Base-by-base conservation (phyloP, 306 rosid species). In the Lithocarpus polystachyus region DNA sequence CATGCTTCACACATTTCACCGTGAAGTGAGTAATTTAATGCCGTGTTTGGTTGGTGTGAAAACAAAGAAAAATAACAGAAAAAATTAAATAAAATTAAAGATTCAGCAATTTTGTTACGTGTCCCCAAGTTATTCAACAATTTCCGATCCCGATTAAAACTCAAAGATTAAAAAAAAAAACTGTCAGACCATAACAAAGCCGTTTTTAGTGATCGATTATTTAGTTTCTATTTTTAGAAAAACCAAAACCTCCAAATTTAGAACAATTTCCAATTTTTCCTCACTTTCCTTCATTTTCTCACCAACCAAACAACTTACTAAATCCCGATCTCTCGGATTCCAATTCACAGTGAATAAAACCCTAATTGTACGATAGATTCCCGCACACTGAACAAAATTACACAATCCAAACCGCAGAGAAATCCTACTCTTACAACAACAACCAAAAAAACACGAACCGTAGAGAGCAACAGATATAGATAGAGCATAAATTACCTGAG, bases 271-370 rank as follows among this genome's bases (percentile, higher is more conserved):
- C 35, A 54, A 55, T 33, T 33, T 71, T n/a, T 13, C 12, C 52
- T 59, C 56, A 13, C 5, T 62, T 40, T 53, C 55, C 31, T 18
- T 54, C 51, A 57, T n/a, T 82, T 74, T 19, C 76, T 59, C 79
- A 57, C 74, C 59, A 57, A 67, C 19, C 76, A 79, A 75, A 71
- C 37, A 70, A 26, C 40, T 5, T 57, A 71, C 35, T 28, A 72
- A 70, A 57, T 62, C 48, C 52, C 26, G 80, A 77, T 73, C 86
- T 51, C 74, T 10, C 26, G 37, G 55, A 82, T 75, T 77, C 79
- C 75, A 62, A 52, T 29, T 31, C 77, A 54, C 17, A 61, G 37
- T 15, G 52, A 6, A 11, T 13, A 0, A 54, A 72, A 80, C 19
- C 24, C 53, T 55, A 55, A 56, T 23, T 67, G 7, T 18, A 72